phyloP scores from a whole-genome alignment of 129 eudicot genomes.

The Pulicaria dysenterica region DNA sequence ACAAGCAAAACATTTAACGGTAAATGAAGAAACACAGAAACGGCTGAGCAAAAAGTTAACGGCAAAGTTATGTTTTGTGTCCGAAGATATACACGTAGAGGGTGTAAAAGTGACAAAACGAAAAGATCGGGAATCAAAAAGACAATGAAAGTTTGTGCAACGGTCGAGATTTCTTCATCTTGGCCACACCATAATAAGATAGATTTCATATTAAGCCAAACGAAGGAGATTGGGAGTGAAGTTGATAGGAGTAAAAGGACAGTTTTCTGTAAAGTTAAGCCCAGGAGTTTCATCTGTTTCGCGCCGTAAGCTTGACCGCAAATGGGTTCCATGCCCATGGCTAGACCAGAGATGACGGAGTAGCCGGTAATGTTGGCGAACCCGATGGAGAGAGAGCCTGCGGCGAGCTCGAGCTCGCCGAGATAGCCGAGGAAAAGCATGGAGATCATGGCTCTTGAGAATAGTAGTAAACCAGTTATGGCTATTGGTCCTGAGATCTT shows the following conservation, averaged over 20 bases:
- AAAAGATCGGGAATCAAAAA: constrained; percentile 87
- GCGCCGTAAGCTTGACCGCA: constrained; percentile 97
- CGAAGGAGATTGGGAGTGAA: constrained; percentile 70
- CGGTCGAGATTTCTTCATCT: constrained; percentile 67
- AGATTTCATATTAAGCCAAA: constrained; percentile 81
- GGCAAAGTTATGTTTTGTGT: constrained; percentile 81
- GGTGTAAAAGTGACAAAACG: constrained; percentile 76
- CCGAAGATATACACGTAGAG: constrained; percentile 73
- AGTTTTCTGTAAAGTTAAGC: constrained; percentile 81
- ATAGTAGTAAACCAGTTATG: constrained; percentile 69
- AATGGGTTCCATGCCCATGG: constrained; percentile 99
- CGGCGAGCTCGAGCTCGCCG: constrained; percentile 86
- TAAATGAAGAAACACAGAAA: constrained; percentile 68
- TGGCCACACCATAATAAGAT: constrained; percentile 84
- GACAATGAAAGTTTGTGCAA: constrained; percentile 65
- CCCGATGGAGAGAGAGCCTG: constrained; percentile 86
- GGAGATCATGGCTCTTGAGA: constrained; percentile 89
- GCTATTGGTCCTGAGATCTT: constrained; percentile 84
- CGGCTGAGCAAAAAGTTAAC: constrained; percentile 63
- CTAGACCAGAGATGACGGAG: constrained; percentile 87
- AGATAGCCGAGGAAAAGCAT: constrained; percentile 91
- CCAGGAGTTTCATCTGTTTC: constrained; percentile 81
- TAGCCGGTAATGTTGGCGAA: constrained; percentile 93
- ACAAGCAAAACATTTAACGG: constrained; percentile 70
- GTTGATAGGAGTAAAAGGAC: constrained; percentile 76